These are phyloP conservation scores for Rhizopogon salebrosus DNA, from an alignment of 768 basidiomycete genomes.

Conservation along the genomic window DNA sequence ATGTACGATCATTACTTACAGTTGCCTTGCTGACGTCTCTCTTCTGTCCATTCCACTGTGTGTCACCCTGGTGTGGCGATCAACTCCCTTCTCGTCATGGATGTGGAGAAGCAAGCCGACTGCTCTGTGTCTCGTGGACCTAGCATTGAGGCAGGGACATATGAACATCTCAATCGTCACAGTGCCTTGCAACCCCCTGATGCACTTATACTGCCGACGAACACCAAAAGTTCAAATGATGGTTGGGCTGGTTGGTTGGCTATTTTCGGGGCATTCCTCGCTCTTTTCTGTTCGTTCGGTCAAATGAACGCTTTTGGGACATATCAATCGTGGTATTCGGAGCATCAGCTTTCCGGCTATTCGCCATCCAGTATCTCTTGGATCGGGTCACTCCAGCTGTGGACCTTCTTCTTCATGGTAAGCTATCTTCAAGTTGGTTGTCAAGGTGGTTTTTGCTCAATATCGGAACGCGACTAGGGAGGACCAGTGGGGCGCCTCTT, in stretches of 20 bases:
- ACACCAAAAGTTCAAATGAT: slow-evolving; percentile 16
- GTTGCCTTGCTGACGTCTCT: slow-evolving; percentile 8
- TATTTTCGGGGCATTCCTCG: slow-evolving; percentile 60
- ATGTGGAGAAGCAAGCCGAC: slow-evolving; percentile 22
- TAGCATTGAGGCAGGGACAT: slow-evolving; percentile 17
- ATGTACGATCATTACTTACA: slow-evolving; percentile 7
- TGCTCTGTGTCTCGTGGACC: slow-evolving; percentile 10
- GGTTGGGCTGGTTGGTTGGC: slow-evolving; percentile 37
- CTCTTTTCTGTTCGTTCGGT: slow-evolving; percentile 67
- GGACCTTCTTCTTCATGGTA: slow-evolving; percentile 67
- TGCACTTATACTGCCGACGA: slow-evolving; percentile 10
- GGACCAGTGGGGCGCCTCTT: slow-evolving; percentile 56
- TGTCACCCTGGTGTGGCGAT: slow-evolving; percentile 4
- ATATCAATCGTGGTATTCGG: slow-evolving; percentile 63
- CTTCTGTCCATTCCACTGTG: slow-evolving; percentile 8
- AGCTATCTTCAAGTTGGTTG: slow-evolving; percentile 19
- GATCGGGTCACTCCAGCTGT: slow-evolving; percentile 68
- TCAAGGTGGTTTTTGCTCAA: not conserved
- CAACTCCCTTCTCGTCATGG: slow-evolving; percentile 12
- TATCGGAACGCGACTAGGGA: slow-evolving; percentile 36
- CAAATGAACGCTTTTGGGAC: slow-evolving; percentile 71
- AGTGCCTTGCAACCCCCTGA: slow-evolving; percentile 20
- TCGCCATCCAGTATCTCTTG: slow-evolving; percentile 59
- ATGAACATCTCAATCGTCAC: slow-evolving; percentile 14
- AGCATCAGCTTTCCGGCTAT: slow-evolving; percentile 48